phyloP scores from a whole-genome alignment of 305 asterid species.

The Solanum chacoense region DNA sequence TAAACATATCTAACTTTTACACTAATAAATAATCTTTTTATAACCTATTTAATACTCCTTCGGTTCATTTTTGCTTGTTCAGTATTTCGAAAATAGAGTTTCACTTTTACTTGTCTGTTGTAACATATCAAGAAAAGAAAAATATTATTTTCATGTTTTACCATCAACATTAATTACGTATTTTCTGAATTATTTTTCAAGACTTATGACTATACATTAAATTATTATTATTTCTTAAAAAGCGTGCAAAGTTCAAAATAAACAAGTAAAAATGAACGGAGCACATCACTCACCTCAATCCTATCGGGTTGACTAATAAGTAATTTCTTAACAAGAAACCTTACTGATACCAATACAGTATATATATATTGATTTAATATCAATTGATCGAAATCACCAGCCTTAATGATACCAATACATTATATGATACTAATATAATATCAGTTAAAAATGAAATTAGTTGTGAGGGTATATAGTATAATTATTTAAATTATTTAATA shows the following conservation, averaged over 20 bases:
- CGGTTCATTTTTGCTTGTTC: not conserved
- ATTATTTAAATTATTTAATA: too few relatives aligned
- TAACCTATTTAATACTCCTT: not conserved
- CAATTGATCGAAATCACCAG: too few relatives aligned
- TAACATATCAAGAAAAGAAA: not conserved
- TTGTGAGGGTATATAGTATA: not conserved
- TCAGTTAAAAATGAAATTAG: too few relatives aligned
- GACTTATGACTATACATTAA: not conserved
- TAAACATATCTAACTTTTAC: not conserved
- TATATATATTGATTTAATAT: too few relatives aligned
- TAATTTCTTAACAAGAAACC: not conserved
- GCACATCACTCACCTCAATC: not conserved
- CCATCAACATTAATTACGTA: not conserved
- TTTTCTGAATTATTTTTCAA: too few relatives aligned
- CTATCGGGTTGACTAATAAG: not conserved
- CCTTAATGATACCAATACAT: not conserved
- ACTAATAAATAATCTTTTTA: too few relatives aligned
- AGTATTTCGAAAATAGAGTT: too few relatives aligned
- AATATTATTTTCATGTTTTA: too few relatives aligned
- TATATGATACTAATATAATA: too few relatives aligned
- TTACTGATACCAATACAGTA: too few relatives aligned
- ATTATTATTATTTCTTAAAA: too few relatives aligned
- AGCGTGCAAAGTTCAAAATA: not conserved
- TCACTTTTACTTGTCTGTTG: not conserved
- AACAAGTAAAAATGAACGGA: too few relatives aligned